Base-by-base conservation (phyloP, 345 rosid genomes). In the Iberis pinnata region DNA sequence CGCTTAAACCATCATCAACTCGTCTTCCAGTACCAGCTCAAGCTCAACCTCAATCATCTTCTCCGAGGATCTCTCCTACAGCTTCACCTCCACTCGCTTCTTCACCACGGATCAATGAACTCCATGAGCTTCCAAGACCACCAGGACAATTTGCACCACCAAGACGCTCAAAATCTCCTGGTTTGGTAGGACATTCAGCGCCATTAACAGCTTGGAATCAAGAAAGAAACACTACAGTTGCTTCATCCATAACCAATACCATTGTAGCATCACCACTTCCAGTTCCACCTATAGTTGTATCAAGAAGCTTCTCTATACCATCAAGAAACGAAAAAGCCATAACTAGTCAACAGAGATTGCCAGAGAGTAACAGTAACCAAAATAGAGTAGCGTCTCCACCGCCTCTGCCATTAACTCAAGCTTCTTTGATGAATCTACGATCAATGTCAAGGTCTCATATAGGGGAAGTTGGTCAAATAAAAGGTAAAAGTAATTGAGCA, bases 71-170 rank as follows among this genome's bases (percentile, higher is more conserved):
- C 45, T 88, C 94, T 43, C 95, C 95, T 12, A 70, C 70, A 33
- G 82, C 92, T 32, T 93, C 95, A 49, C 99, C 99, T 22, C 97
- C 99, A 59, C 24, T 78, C 62, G 42, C 81, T 39, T 67, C 88
- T 83, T 85, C 97, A 43, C 97, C 94, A 31, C 79, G 80, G 56
- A 77, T 83, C 68, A 83, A 78, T 33, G 97, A 93, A 70, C 95
- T 93, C 43, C 99, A 93, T 54, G 89, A 83, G 69, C 99, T 93
- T 67, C 97, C 97, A 9, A 73, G 90, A 76, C 97, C 99, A 17
- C 97, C 99, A 0, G 74, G 65, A 43, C 67, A 54, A 15, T 25
- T 2, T 29, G 61, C 64, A 58, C 65, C 74, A 6, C 71, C 60
- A 53, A 79, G 77, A 60, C 66, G 85, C 5, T 63, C 76, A 10